Evolutionary conservation across 1,284 basidiomycete species (phyloP).

Genomic region (Pascua sp.): DNA sequence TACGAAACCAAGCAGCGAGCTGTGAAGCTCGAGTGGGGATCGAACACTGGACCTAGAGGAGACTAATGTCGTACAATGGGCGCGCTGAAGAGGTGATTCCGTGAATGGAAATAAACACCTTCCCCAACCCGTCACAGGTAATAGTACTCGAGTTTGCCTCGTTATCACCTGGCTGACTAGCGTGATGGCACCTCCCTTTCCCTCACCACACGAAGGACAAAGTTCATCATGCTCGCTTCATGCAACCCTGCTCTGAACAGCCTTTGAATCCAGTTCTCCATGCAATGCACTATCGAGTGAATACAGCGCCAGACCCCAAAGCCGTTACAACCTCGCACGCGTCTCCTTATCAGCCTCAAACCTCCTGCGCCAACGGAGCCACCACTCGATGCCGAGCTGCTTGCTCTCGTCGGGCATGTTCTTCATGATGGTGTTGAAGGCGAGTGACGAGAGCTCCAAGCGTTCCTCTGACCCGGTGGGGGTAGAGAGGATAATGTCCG

Average conservation of each 20-base stretch:
- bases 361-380: slow-evolving; percentile 25
- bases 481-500: slow-evolving; percentile 14
- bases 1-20: slow-evolving; percentile 26
- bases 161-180: too few relatives aligned
- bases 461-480: slow-evolving; percentile 20
- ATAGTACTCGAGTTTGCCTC: too few relatives aligned
- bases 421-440: slow-evolving; percentile 31
- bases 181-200: too few relatives aligned
- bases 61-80: slow-evolving; percentile 32
- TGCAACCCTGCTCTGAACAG: too few relatives aligned
- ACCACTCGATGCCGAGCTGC: slow-evolving; percentile 35
- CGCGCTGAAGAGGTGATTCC: slow-evolving; percentile 42
- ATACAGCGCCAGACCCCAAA: too few relatives aligned
- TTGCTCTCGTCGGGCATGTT: slow-evolving; percentile 32
- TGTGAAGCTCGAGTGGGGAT: slow-evolving; percentile 44
- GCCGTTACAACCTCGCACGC: slow-evolving; percentile 3
- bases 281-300: too few relatives aligned
- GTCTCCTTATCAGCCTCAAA: slow-evolving; percentile 11
- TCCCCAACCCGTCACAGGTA: slow-evolving; percentile 43
- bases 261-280: too few relatives aligned
- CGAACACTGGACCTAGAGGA: slow-evolving; percentile 49
- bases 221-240: too few relatives aligned
- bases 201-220: too few relatives aligned
- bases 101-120: slow-evolving; percentile 40
- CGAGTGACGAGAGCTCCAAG: slow-evolving; percentile 19